Evolutionary conservation across 176 grass and related monocot genomes (phyloP), one percentile per base, ranked within the genome.

Genomic region (Neostapfia colusana): DNA sequence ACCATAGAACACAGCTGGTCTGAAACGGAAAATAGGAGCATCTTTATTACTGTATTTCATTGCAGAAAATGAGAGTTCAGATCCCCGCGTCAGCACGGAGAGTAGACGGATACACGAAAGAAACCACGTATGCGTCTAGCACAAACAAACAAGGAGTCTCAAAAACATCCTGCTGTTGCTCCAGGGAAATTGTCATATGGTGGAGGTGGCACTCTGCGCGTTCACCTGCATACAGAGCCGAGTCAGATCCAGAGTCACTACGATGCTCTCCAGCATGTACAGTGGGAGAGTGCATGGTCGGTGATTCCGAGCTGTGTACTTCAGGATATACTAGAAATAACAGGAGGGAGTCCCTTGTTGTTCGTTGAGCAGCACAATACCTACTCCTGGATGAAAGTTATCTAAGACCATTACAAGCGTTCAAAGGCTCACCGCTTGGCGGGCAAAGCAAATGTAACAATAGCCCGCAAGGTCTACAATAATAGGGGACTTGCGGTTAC

Each of bases 211-310:
- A 1, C 42, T 55, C 26, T 54, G 42, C 44, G 54, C 54, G 54
- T 86, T 78, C 27, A 81, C 57, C 78, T 69, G 72, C 34, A 70
- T 49, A 69, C 28, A 80, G 13, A 27, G 46, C 15, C 15, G 18
- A 43, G 68, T 14, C 39, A 8, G 24, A 10, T 56, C 10, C 53
- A 24, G 10, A 31, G 10, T 56, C n/a, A n/a, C n/a, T n/a, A 56
- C 53, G n/a, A 56, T 56, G 53, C 53, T 10, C n/a, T 6, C 24
- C 20, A 23, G n/a, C 2, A 56, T 56, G 53, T 56, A 23, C 51
- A 56, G n/a, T 56, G 53, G 21, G n/a, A 56, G 11, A 56, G n/a
- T 56, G 53, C n/a, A 56, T 54, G 31, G 51, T 10, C 51, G n/a
- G n/a, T n/a, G n/a, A 54, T 54, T 20, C 23, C 51, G 7, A 54